A percentile compares a stretch with the other conserved stretches of the same genome.
Evolutionary conservation across 2,329 filamentous ascomycete genomes (phyloP).

Genomic region (Akanthomyces uredinophilus): DNA sequence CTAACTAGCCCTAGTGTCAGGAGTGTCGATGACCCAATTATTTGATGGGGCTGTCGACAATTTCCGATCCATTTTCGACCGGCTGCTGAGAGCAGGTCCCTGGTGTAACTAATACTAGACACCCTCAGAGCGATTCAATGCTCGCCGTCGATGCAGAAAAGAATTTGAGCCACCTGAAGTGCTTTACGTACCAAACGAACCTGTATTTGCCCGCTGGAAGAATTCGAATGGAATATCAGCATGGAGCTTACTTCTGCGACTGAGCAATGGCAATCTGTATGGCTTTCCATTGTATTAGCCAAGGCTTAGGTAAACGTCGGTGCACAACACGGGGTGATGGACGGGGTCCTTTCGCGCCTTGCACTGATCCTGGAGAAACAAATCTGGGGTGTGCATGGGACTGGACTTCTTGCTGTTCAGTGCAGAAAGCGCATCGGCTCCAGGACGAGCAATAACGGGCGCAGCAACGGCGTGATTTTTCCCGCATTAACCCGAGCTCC

Average conservation of each 20-base stretch:
- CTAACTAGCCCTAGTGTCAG: constrained; percentile 3
- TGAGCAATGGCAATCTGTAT: not conserved
- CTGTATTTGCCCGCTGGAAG: not conserved
- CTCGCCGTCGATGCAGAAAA: not conserved
- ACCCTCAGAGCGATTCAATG: not conserved
- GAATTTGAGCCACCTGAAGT: too few species aligned
- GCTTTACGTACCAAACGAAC: not conserved
- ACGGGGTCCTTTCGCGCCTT: not conserved
- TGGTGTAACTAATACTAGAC: not conserved
- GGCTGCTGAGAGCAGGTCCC: constrained; percentile 18
- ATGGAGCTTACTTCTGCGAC: not conserved
- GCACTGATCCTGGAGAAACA: constrained; percentile 10
- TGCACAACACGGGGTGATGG: not conserved
- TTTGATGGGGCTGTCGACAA: constrained; percentile 2
- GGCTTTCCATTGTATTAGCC: not conserved
- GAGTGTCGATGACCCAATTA: constrained; percentile 1
- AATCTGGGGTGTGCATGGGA: constrained; percentile 10
- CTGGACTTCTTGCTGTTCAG: not conserved
- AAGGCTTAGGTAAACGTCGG: not conserved
- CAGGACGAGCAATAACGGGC: not conserved
- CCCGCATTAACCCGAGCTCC: constrained; percentile 4
- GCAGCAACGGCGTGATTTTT: not conserved
- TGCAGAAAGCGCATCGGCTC: not conserved
- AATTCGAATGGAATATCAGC: not conserved
- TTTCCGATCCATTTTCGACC: constrained; percentile 32